Evolutionary conservation across 1,284 basidiomycete genomes (phyloP), one percentile per base, ranked within the genome.

Genomic region (Ustilago curta): DNA sequence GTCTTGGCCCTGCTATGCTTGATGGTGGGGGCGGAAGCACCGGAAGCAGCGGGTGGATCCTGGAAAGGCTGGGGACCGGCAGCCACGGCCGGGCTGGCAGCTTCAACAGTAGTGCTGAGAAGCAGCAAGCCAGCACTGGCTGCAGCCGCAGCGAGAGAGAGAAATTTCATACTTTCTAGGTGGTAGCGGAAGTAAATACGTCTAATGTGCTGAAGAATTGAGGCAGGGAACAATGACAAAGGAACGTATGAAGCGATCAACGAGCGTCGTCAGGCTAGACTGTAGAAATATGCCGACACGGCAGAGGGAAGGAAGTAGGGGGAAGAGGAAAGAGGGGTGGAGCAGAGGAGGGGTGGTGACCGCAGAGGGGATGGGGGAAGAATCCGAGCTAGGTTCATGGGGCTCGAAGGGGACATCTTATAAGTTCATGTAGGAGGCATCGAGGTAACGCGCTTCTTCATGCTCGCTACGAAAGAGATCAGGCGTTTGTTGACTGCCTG

Each of bases 91-190:
- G 60, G 60, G 44, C 44, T 59, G 54, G 61, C 65, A 12, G 59
- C 70, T 37, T 64, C 54, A 18, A 53, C 70, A 6, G 55, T 18
- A 44, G 51, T 32, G 40, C 49, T 57, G 52, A 69, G 49, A 25
- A 73, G 48, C 31, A 73, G 58, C 58, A 73, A n/a, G 29, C 65
- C 65, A 14, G 65, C 70, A 27, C 57, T 58, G 40, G 65, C 61
- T 12, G 70, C 60, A n/a, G 63, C 70, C 14, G 65, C 70, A 60
- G 61, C 65, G 44, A 73, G 50, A 18, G 65, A 68, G 53, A 73
- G 61, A 61, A 69, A 63, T 61, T 65, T 68, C 70, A 73, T 73
- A 4, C 16, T 19, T 57, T 37, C 8, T 2, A n/a, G 21, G 14
- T 35, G 16, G 32, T 18, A 40, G 14, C 16, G 47, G 21, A 25